phyloP scores from a whole-genome alignment of 2,329 filamentous ascomycete species.

The Fusarium sp. region DNA sequence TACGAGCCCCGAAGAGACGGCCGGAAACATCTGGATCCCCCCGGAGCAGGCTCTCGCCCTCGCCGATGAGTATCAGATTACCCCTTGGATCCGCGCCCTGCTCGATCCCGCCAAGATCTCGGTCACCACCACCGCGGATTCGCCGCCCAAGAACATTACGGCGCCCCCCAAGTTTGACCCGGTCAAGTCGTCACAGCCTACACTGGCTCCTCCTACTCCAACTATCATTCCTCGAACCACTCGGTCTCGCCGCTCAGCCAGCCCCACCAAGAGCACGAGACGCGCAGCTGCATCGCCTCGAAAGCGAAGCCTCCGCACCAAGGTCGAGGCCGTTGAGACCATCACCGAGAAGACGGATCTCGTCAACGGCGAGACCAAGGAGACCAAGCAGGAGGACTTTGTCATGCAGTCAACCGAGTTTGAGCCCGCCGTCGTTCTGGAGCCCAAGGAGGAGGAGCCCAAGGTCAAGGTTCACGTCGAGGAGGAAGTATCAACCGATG shows the following conservation, averaged over 20 bases:
- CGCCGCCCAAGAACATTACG: slow-evolving; percentile 76
- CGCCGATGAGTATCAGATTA: slow-evolving; percentile 85
- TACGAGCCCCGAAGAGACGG: slow-evolving; percentile 89
- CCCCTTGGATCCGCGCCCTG: slow-evolving; percentile 88
- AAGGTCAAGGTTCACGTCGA: slow-evolving; percentile 75
- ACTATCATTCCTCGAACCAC: slow-evolving; percentile 55
- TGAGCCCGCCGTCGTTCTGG: slow-evolving; percentile 58
- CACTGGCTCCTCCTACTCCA: slow-evolving; percentile 60
- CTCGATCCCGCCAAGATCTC: slow-evolving; percentile 84
- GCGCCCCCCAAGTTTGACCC: slow-evolving; percentile 82
- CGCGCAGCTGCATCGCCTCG: slow-evolving; percentile 61
- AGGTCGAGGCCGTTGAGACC: slow-evolving; percentile 51
- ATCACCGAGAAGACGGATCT: slow-evolving; percentile 42
- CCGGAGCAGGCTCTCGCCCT: slow-evolving; percentile 81
- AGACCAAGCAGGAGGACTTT: slow-evolving; percentile 46
- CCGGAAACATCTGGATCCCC: slow-evolving; percentile 95
- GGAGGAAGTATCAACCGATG: slow-evolving; percentile 64
- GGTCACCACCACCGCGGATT: slow-evolving; percentile 65
- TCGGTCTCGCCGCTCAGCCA: slow-evolving; percentile 64
- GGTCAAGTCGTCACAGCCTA: slow-evolving; percentile 51
- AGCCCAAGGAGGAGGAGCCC: slow-evolving; percentile 62
- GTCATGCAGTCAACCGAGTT: slow-evolving; percentile 59
- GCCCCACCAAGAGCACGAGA: slow-evolving; percentile 60
- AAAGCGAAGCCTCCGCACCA: slow-evolving; percentile 59
- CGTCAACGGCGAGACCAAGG: slow-evolving; percentile 45